Base-by-base conservation (phyloP, 2,329 filamentous ascomycete species). In the Zymoseptoria crescenta region DNA sequence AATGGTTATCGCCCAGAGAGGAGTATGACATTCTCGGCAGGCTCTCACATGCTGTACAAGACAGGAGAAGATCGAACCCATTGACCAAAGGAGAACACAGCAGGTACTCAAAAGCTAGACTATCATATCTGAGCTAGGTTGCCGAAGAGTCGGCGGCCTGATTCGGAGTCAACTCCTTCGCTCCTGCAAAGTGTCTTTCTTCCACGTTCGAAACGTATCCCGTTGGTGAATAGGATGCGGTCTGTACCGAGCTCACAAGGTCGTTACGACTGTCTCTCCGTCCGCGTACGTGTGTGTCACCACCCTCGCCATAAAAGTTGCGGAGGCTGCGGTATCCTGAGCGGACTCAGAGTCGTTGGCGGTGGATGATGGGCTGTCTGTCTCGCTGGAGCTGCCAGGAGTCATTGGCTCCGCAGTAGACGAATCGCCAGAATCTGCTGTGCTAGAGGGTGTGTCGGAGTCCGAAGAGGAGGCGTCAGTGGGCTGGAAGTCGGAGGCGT, bases 281-380 rank as follows among this genome's bases (percentile, higher is more conserved):
- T 58, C 30, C 9, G 53, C 52, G 19, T 50, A 58, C 2, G 56
- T 58, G 13, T 58, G 57, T 2, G 49, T 53, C 8, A 59, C 53
- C 13, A 13, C n/a, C 35, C 35, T 45, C 35, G 10, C 13, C 35
- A 45, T 45, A 16, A 45, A 45, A 2, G 35, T 45, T 7, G 35
- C 4, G 35, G 35, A 13, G 35, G 35, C 9, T 45, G 35, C 10
- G 6, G 13, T 16, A n/a, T 45, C 35, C n/a, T 13, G 35, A 13
- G 10, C 5, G n/a, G 35, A 45, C 13, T 13, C 7, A 45, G 35
- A 45, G 35, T 45, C 35, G 10, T 45, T 13, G 6, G 4, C 9
- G 35, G 35, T 45, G 4, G 35, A 45, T n/a, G 35, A 45, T 16
- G 35, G 35, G 35, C 35, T 45, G 16, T 45, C 35, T n/a, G 35